A percentile compares a stretch with the other conserved stretches of the same genome.
Evolutionary conservation across 164 flowering plant species (phyloP).

Genomic region (Platanus orientalis): DNA sequence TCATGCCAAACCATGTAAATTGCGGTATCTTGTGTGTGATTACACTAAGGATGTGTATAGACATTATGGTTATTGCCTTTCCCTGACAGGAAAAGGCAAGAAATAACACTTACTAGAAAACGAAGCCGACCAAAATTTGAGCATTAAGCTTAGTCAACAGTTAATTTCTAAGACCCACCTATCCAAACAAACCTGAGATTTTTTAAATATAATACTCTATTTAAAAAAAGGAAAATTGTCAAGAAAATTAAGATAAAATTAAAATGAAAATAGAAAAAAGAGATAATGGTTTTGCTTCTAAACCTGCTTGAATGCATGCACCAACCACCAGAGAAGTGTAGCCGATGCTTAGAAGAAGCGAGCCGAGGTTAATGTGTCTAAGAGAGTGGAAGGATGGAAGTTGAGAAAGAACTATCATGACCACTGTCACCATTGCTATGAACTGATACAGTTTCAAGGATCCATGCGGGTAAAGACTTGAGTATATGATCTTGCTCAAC

Average conservation of each 20-base stretch:
- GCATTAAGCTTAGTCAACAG: too few relatives aligned
- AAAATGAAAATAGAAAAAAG: neutral
- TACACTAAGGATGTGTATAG: too few relatives aligned
- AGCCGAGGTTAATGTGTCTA: constrained; percentile 77
- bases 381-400: constrained; percentile 93
- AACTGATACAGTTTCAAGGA: constrained; percentile 71
- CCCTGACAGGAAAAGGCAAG: too few relatives aligned
- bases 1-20: too few relatives aligned
- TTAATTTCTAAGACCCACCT: too few relatives aligned
- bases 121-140: too few relatives aligned
- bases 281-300: neutral
- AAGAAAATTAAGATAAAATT: neutral
- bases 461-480: constrained; percentile 62
- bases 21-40: too few relatives aligned
- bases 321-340: constrained; percentile 81
- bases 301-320: constrained; percentile 86
- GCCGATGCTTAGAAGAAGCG: constrained; percentile 80
- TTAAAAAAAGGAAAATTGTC: too few relatives aligned
- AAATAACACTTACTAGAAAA: too few relatives aligned
- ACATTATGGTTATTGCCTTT: too few relatives aligned
- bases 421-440: constrained; percentile 80
- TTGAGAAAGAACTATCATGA: constrained; percentile 88
- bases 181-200: too few relatives aligned
- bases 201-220: too few relatives aligned
- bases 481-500: constrained; percentile 49